Evolutionary conservation across 345 rosid genomes (phyloP), one percentile per base, ranked within the genome.

Genomic region (Durio zibethinus): DNA sequence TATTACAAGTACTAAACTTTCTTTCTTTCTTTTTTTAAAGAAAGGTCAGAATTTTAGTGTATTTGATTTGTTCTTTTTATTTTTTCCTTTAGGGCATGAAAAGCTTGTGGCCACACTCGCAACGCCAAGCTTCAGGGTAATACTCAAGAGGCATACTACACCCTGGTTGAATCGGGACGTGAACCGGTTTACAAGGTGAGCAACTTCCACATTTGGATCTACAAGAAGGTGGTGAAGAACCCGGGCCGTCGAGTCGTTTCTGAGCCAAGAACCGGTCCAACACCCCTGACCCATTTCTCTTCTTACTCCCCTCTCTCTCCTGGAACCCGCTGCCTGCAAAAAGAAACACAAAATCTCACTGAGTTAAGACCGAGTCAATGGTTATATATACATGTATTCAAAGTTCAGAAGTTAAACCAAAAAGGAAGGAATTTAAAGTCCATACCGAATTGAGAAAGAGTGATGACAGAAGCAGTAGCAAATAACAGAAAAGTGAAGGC

Each of bases 51-150:
- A 61, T 60, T 60, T 27, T 21, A 42, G 9, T 74, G 56, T 72
- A 8, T 42, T 65, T 29, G 38, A 20, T 71, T 15, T 23, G 18
- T 73, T 36, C 43, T 21, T 10, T 10, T n/a, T 35, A 54, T 61
- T 12, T 38, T 70, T 86, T 79, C 79, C 79, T 12, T 50, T 50
- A 96, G 60, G 98, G 98, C 92, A 91, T 85, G 82, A 86, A 96
- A 50, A 93, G 86, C 85, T 86, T 87, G 83, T 86, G 83, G 53
- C 94, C 97, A 76, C 99, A 93, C 87, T 92, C 90, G 87, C 99
- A 96, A 14, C 99, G 91, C 99, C 99, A 93, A 42, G 99, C 99
- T 85, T 96, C 99, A 11, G 99, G 98, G 80, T 93, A 93, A 81
- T 96, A 96, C 90, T 96, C 98, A 20, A 86, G 78, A 48, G 97